Percentiles rank a stretch among this genome's conserved stretches.
phyloP scores from a whole-genome alignment of 352 stramenopile species.

The Pythium chondricola region DNA sequence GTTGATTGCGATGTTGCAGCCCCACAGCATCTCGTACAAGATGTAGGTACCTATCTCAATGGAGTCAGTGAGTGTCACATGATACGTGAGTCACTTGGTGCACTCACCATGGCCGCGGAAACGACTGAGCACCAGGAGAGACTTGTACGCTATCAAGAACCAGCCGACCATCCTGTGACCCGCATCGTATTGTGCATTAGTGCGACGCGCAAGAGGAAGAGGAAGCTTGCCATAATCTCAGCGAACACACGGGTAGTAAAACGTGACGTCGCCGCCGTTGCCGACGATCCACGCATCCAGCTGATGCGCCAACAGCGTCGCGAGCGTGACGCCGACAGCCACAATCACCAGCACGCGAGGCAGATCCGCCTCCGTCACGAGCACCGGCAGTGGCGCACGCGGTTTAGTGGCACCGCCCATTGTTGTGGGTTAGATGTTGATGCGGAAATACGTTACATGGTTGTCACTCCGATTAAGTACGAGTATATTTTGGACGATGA shows the following conservation, averaged over 20 bases:
- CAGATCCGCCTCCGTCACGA: conserved; percentile 49
- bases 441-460: too few species aligned
- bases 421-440: conserved; percentile 1
- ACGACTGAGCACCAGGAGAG: conserved; percentile 40
- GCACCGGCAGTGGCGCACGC: conserved; percentile 36
- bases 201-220: too few species aligned
- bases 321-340: conserved; percentile 23
- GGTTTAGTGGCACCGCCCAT: conserved; percentile 8
- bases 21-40: conserved; percentile 76
- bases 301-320: conserved; percentile 38
- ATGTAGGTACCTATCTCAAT: conserved; percentile 51
- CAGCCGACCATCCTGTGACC: conserved; percentile 44
- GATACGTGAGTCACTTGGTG: not conserved
- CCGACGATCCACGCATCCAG: conserved; percentile 42
- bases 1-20: conserved; percentile 71
- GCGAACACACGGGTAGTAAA: conserved; percentile 48
- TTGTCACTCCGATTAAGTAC: too few species aligned
- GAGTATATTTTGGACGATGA: too few species aligned
- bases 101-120: conserved; percentile 54
- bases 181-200: too few species aligned
- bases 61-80: not conserved
- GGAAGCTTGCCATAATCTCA: too few species aligned
- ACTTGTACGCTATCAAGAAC: conserved; percentile 47
- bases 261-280: conserved; percentile 31
- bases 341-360: conserved; percentile 32